A percentile compares a stretch with the other conserved stretches of the same genome.
These are phyloP conservation scores for Delonix regia DNA, from an alignment of 306 rosid genomes.

Conservation along the genomic window DNA sequence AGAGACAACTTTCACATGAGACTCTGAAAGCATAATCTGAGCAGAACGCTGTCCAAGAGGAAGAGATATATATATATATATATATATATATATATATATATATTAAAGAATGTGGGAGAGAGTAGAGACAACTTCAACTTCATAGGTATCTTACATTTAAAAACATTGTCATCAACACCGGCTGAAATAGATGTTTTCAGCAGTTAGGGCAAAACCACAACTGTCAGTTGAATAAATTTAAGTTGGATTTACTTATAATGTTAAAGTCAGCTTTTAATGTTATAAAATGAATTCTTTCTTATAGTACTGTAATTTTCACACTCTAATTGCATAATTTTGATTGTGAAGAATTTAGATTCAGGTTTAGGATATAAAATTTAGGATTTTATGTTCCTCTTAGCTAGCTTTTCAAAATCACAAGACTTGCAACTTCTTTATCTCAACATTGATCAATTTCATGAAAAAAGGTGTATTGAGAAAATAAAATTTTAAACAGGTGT, in stretches of 20 bases:
- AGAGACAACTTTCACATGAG: conserved; percentile 40
- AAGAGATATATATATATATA: too few relatives aligned
- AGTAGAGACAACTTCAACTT: background rate
- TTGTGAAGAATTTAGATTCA: too few relatives aligned
- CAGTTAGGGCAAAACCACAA: too few relatives aligned
- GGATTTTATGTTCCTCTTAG: background rate
- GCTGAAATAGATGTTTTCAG: too few relatives aligned
- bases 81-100: too few relatives aligned
- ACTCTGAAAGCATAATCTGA: background rate
- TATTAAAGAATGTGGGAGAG: background rate
- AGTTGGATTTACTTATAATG: too few relatives aligned
- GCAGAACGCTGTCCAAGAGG: conserved; percentile 19
- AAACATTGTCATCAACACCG: background rate
- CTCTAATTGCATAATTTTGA: too few relatives aligned
- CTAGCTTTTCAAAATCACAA: conserved; percentile 7
- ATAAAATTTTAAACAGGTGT: background rate
- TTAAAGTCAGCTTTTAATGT: too few relatives aligned
- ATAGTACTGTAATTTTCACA: too few relatives aligned
- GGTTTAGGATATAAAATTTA: too few relatives aligned
- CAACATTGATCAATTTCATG: background rate
- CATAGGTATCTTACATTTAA: background rate
- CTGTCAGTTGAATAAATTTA: too few relatives aligned
- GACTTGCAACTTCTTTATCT: background rate
- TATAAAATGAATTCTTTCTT: too few relatives aligned
- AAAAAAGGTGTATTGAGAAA: background rate